Base-by-base conservation (phyloP, 768 basidiomycete genomes). In the Trametes meyenii region DNA sequence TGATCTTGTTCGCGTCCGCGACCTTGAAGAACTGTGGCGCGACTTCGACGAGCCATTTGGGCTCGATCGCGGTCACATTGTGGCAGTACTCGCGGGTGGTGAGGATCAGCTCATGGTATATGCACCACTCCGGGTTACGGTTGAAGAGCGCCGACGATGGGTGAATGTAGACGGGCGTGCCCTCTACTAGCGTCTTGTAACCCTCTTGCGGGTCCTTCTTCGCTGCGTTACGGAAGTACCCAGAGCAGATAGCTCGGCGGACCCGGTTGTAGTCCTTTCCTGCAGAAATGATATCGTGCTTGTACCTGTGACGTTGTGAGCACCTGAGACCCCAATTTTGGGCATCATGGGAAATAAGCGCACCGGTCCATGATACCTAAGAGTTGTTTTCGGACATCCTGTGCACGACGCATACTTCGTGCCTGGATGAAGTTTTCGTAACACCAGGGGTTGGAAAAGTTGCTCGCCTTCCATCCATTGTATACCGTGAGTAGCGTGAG, bases 11-110 rank as follows among this genome's bases (percentile, higher is more conserved):
- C 55, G 86, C 91, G 74, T 98, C 97, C 2, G 96, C 95, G 45
- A 99, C 94, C 75, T 92, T 93, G 89, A 98, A 99, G 83, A 97
- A 98, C 62, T 96, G 94, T 1, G 97, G 96, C 7, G 96, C 97
- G 23, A 96, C 95, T 70, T 99, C 96, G 17, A 95, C 92, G 8
- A 98, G 85, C 97, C 96, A 99, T 74, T 97, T 97, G 4, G 97
- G 96, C 72, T 99, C 97, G 61, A 99, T 84, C 0, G 94, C 92
- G 0, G 94, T 96, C 45, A 98, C 94, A 56, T 92, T 94, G 69
- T 92, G 89, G 73, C 89, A 92, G 71, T 92, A 97, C 75, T 94
- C 92, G 69, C 95, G 85, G n/a, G 97, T 97, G 13, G 97, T 98
- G 64, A 98, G 79, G 55, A 98, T 89, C 69, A 99, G 74, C 73